Conservation (phyloP, 1,284 basidiomycete genomes). For the Heterobasidion annosum region DNA sequence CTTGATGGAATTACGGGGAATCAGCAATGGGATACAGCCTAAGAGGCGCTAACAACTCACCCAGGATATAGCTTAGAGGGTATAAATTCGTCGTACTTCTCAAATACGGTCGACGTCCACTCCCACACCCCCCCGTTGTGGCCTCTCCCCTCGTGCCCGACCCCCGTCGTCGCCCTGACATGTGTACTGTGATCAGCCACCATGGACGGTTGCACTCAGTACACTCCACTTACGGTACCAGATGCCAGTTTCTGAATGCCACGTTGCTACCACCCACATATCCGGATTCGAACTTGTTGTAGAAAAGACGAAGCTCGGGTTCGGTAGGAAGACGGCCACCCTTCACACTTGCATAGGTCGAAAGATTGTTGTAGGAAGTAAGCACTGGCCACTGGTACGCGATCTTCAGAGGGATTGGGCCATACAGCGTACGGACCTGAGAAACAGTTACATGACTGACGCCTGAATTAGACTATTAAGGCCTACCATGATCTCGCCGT, state of each 20-base stretch:
- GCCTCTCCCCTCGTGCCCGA: slow-evolving; percentile 37
- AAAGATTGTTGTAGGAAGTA: slow-evolving; percentile 74
- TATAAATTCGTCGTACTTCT: slow-evolving; percentile 67
- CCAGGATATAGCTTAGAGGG: slow-evolving; percentile 79
- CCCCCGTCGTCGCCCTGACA: slow-evolving; percentile 55
- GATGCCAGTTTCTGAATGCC: slow-evolving; percentile 92
- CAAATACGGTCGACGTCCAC: slow-evolving; percentile 85
- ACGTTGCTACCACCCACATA: slow-evolving; percentile 73
- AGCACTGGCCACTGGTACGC: slow-evolving; percentile 85
- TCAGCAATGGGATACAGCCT: not conserved
- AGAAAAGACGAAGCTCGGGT: slow-evolving; percentile 77
- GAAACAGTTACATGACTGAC: not conserved
- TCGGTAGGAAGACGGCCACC: slow-evolving; percentile 92
- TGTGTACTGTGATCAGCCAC: too few species aligned
- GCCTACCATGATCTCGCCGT: slow-evolving; percentile 41
- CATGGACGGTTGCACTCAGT: not conserved
- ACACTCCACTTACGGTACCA: slow-evolving; percentile 48
- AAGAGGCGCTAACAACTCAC: slow-evolving; percentile 22
- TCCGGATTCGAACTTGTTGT: slow-evolving; percentile 58
- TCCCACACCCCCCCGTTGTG: slow-evolving; percentile 98
- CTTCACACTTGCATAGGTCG: slow-evolving; percentile 72
- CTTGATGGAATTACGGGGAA: slow-evolving; percentile 22
- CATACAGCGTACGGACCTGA: slow-evolving; percentile 81
- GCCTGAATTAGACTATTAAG: not conserved
- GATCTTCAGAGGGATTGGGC: slow-evolving; percentile 68